These are phyloP conservation scores for Aspergillus felis DNA, from an alignment of 2,329 filamentous ascomycete genomes.

Conservation along the genomic window DNA sequence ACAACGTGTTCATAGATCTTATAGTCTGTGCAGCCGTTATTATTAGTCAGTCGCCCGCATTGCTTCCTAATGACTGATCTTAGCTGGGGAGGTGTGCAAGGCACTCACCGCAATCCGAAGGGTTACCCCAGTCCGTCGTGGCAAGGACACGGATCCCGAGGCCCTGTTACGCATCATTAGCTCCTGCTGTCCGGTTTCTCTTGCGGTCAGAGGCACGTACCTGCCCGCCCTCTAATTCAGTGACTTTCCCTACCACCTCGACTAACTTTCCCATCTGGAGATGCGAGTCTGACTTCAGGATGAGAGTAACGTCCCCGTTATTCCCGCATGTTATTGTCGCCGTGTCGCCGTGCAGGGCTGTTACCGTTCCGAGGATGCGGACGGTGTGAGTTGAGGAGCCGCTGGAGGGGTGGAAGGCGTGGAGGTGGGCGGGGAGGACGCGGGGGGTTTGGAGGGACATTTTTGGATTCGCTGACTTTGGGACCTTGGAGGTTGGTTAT, in stretches of 20 bases:
- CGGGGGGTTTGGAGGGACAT: slow-evolving; percentile 79
- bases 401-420: slow-evolving; percentile 61
- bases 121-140: slow-evolving; percentile 41
- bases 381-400: slow-evolving; percentile 59
- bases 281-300: slow-evolving; percentile 60
- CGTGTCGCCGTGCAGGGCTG: slow-evolving; percentile 73
- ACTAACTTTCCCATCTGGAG: slow-evolving; percentile 43
- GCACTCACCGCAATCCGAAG: slow-evolving; percentile 35
- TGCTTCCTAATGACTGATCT: background rate
- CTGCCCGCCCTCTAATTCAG: slow-evolving; percentile 38
- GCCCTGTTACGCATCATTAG: slow-evolving; percentile 23
- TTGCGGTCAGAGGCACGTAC: slow-evolving; percentile 19
- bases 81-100: background rate
- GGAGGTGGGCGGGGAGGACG: slow-evolving; percentile 74
- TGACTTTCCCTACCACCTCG: slow-evolving; percentile 46
- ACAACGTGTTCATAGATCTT: slow-evolving; percentile 73
- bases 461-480: background rate
- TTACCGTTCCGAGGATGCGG: slow-evolving; percentile 80
- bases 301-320: slow-evolving; percentile 67
- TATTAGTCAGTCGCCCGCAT: background rate
- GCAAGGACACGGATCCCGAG: slow-evolving; percentile 40
- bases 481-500: background rate
- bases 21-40: slow-evolving; percentile 58
- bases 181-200: background rate
- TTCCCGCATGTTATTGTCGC: slow-evolving; percentile 71